Base-by-base conservation (phyloP, 345 rosid species). In the Xanthoceras sorbifolium region DNA sequence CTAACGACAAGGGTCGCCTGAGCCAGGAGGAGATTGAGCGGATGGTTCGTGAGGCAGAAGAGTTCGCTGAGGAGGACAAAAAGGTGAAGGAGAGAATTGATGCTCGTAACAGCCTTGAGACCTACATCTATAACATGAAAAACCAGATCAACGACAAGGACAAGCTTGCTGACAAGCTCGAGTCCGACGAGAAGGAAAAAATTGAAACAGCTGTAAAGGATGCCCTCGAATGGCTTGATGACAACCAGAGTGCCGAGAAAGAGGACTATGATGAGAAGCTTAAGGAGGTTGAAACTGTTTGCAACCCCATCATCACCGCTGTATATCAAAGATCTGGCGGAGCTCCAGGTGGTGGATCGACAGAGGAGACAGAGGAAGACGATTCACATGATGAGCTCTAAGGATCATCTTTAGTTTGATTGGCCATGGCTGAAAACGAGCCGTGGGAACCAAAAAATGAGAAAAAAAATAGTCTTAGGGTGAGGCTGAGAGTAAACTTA, bases 21-120 rank as follows among this genome's bases (percentile, higher is more conserved):
- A 92, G 96, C 87, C 99, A 95, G 82, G 99, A 95, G 81, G 99
- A 95, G 80, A 95, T 95, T 3, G 99, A 93, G 2, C 84, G 93
- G 6, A 95, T 95, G 99, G 99, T 95, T 11, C 86, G 85, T 0
- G 99, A 95, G 79, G 99, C 98, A 0, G 98, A 95, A 62, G 99
- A 95, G 79, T 95, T 92, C 36, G 97, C 99, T 0, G 99, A 95
- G 84, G 99, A 93, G 79, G 99, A 95, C 85, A 95, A 90, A 88
- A 93, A 90, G 84, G 92, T 93, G 66, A 92, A 93, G 88, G 99
- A 95, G 86, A 93, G 70, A 74, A 91, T 95, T 6, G 99, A 95
- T 57, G 97, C 99, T 0, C 94, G 99, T 20, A 95, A 95, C 87
- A 74, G 92, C 76, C 84, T 95, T 0, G 99, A 95, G 84, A 93